phyloP scores from a whole-genome alignment of 805 yeast species.

The Ogataea methanolica region DNA sequence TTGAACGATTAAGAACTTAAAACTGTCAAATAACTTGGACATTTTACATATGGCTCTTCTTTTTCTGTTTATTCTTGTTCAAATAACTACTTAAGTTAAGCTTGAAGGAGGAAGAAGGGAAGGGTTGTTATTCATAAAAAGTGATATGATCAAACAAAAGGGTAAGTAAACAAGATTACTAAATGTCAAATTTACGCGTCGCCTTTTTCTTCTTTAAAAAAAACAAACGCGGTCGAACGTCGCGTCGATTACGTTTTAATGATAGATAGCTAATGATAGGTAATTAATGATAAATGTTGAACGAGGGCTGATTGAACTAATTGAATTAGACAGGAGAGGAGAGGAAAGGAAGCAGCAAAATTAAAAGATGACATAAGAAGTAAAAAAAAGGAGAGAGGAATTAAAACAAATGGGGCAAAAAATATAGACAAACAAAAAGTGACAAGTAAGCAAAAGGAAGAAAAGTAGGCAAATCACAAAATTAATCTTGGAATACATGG shows the following conservation, averaged over 20 bases:
- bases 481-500: too few species aligned
- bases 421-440: too few species aligned
- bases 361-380: too few species aligned
- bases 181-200: too few species aligned
- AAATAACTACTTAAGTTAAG: not conserved
- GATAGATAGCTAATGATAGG: too few species aligned
- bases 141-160: too few species aligned
- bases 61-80: not conserved
- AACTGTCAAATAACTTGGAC: slow-evolving; percentile 13
- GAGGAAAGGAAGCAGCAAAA: not conserved
- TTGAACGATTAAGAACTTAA: slow-evolving; percentile 15
- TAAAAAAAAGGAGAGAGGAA: not conserved
- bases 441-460: too few species aligned
- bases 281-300: not conserved
- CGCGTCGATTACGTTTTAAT: not conserved
- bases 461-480: too few species aligned
- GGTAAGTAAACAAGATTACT: too few species aligned
- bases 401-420: not conserved
- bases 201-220: too few species aligned
- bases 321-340: not conserved
- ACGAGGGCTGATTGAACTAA: not conserved
- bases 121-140: too few species aligned
- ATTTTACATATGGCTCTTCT: not conserved
- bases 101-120: not conserved
- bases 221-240: not conserved